These are phyloP conservation scores for Saccharomyces uvarum DNA, from an alignment of 1,139 yeast genomes.

Conservation along the genomic window DNA sequence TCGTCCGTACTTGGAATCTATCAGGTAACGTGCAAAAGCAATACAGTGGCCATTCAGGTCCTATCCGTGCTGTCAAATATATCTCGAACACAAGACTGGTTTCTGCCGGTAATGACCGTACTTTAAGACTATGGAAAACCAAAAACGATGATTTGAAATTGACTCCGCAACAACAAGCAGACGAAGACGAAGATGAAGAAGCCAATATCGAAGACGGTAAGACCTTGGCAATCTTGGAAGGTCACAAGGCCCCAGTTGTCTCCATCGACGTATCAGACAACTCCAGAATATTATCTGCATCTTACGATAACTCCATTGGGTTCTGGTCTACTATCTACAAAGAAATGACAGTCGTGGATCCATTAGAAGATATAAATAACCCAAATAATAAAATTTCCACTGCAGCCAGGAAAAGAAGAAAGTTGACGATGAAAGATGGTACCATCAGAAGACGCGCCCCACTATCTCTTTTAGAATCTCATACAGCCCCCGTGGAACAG, in stretches of 20 bases:
- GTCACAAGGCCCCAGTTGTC: constrained; percentile 82
- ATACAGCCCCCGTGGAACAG: constrained; percentile 79
- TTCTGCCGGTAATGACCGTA: constrained; percentile 84
- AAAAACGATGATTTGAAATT: constrained; percentile 36
- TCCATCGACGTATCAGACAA: constrained; percentile 55
- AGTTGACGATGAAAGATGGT: constrained; percentile 70
- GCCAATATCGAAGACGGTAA: constrained; percentile 61
- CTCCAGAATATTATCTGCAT: constrained; percentile 68
- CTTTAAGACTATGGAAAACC: constrained; percentile 80
- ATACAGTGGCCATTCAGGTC: constrained; percentile 78
- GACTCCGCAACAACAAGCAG: constrained; percentile 18
- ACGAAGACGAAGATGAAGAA: constrained; percentile 40
- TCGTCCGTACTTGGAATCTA: constrained; percentile 80
- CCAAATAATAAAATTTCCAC: constrained; percentile 45
- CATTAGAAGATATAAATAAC: constrained; percentile 44
- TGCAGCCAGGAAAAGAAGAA: constrained; percentile 82
- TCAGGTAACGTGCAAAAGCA: constrained; percentile 80
- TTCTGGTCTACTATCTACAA: constrained; percentile 83
- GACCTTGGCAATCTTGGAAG: constrained; percentile 76
- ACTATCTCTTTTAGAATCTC: constrained; percentile 68
- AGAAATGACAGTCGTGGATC: constrained; percentile 71
- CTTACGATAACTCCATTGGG: constrained; percentile 74
- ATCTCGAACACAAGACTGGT: constrained; percentile 67
- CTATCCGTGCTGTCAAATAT: constrained; percentile 78
- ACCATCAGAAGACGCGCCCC: constrained; percentile 76